Evolutionary conservation across 306 rosid genomes (phyloP), one percentile per base, ranked within the genome.

Genomic region (Vigna reflexopilosa): DNA sequence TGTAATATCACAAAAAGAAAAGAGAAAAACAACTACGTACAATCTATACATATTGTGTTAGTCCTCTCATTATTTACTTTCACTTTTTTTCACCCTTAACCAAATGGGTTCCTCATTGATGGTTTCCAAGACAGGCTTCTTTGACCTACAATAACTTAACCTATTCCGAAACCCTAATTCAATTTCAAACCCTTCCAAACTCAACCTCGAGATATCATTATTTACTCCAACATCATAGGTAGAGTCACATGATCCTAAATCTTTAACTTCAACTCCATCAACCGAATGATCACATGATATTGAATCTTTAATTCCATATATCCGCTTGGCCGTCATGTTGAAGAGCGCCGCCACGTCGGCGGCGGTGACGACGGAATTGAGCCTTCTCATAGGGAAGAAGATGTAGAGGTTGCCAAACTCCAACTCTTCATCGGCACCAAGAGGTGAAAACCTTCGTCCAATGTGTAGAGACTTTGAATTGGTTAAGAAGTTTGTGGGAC

Each of bases 51-150:
- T 36, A 36, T 36, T 6, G 9, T 36, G 6, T 36, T 6, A 36
- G 42, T 6, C 8, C 2, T 36, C 9, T 36, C 9, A 1, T 36
- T 36, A 36, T 36, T 36, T 36, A 36, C 22, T 55, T 34, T 36
- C 7, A 9, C 24, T 20, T 36, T 36, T 4, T 42, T 17, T 72
- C 55, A 64, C 22, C 22, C 68, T 77, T 3, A 69, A 77, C 61
- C 67, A 63, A 73, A 89, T 77, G 0, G 86, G 86, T 75, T 90
- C 95, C 67, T 92, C 97, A 8, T 79, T 83, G 10, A 92, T 92
- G 5, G 97, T 90, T 70, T 90, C 95, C 87, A 90, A 81, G 82
- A 70, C 10, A 5, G 95, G 95, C 78, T 88, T 92, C 87, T 90
- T 87, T 36, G 97, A 92, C 63, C 95, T 76, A 67, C 90, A 88